Percentiles rank a stretch among this genome's conserved stretches.
Evolutionary conservation across 2,329 filamentous ascomycete genomes (phyloP).

Genomic region (Fusarium drepaniforme): DNA sequence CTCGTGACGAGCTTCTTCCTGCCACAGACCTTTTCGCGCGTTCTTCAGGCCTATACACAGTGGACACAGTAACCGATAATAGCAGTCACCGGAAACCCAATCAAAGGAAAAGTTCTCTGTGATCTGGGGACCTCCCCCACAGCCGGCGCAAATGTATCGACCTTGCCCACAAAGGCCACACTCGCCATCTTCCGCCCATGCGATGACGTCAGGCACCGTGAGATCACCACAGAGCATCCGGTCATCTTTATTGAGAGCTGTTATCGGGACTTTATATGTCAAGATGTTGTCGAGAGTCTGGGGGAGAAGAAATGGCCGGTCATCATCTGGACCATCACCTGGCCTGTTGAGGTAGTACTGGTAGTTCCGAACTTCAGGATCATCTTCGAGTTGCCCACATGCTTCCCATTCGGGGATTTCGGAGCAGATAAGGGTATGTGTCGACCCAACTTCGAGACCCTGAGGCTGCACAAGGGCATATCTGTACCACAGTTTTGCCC

Average conservation of each 20-base stretch:
- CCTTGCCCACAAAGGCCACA: neutral
- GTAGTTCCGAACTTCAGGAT: rapidly evolving
- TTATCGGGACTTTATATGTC: neutral
- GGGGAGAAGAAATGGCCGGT: neutral
- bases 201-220: neutral
- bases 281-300: neutral
- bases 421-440: neutral
- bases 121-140: neutral
- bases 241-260: neutral
- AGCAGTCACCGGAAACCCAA: neutral
- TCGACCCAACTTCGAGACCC: rapidly evolving
- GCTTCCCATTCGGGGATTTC: neutral
- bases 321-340: neutral
- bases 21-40: neutral
- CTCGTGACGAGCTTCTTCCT: neutral
- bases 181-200: neutral
- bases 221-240: neutral
- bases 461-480: neutral
- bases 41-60: neutral
- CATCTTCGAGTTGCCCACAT: neutral
- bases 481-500: rapidly evolving
- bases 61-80: neutral
- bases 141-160: neutral
- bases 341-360: neutral
- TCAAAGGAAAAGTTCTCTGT: neutral